These are phyloP conservation scores for Nymphaea thermarum DNA, from an alignment of 164 flowering plant genomes.

Conservation along the genomic window DNA sequence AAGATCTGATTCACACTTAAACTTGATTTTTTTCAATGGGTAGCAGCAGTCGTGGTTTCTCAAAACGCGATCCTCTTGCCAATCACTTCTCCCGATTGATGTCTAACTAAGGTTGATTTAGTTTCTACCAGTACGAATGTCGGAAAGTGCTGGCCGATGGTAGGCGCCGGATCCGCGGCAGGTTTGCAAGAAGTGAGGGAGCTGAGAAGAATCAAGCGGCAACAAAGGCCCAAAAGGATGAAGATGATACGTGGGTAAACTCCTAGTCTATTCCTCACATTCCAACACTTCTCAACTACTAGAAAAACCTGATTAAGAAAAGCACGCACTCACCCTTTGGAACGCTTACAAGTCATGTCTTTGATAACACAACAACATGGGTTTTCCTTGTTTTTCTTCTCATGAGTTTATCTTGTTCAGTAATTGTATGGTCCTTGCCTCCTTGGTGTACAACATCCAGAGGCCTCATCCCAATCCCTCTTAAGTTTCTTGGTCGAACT, in stretches of 20 bases:
- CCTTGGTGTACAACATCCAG: no score
- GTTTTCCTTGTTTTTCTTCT: no score
- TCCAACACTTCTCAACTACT: neutral
- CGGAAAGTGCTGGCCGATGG: conserved; percentile 97
- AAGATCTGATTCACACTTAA: neutral
- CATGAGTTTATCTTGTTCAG: no score
- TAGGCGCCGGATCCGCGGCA: conserved; percentile 90
- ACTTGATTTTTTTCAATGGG: no score
- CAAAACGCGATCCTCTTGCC: neutral
- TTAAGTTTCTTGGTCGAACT: no score
- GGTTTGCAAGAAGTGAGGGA: conserved; percentile 78
- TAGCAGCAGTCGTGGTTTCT: no score
- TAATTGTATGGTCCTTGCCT: no score
- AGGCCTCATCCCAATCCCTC: no score
- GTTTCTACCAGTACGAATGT: conserved; percentile 77
- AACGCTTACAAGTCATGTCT: neutral
- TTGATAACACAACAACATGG: no score
- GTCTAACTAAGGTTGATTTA: neutral
- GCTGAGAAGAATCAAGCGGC: neutral
- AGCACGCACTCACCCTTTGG: neutral
- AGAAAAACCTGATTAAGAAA: neutral
- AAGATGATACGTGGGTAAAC: neutral
- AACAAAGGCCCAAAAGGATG: neutral
- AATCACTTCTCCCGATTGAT: neutral
- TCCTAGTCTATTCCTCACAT: neutral